Base-by-base conservation (phyloP, 1,139 yeast genomes). In the Hansenula anomala region DNA sequence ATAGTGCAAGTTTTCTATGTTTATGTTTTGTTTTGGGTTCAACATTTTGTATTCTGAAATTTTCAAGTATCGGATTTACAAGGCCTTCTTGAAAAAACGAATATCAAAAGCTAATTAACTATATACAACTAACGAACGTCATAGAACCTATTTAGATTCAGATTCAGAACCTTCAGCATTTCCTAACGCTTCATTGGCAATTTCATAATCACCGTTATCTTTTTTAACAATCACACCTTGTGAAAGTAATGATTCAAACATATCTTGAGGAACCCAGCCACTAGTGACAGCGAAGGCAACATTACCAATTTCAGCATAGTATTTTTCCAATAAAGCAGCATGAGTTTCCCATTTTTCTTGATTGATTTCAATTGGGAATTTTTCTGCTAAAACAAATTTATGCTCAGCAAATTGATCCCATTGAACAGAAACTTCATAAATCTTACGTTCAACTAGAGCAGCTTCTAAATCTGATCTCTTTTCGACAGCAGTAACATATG, bases 211-310 rank as follows among this genome's bases (percentile, higher is more conserved):
- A 18, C 80, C 80, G 34, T 66, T 61, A 15, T 62, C 68, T 18
- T 64, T 58, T 46, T 70, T 64, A 38, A 60, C 67, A 38, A 90
- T 66, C 42, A 83, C 68, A 1, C 92, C 94, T 47, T 80, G 80
- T 17, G 76, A 77, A 34, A 76, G 63, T 49, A 88, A 70, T 41
- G 75, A 75, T 33, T 77, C 82, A 57, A 90, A 89, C 83, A 88
- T 77, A 56, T 88, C 96, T 58, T 87, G 95, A 20, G 97, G 96
- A 42, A 92, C 75, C 96, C 97, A 90, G 6, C 96, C 96, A 42
- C 87, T 85, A 28, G 97, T 86, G 36, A 94, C 94, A 28, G 87
- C 81, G 61, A 89, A 89, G 34, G 97, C 97, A 40, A 80, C 75
- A 8, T 79, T 69, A 28, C 82, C 73, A 36, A 85, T 64, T 48